Conservation (phyloP, 192 early-diverging fungal species). For the Thoreauomyces humboldtii region DNA sequence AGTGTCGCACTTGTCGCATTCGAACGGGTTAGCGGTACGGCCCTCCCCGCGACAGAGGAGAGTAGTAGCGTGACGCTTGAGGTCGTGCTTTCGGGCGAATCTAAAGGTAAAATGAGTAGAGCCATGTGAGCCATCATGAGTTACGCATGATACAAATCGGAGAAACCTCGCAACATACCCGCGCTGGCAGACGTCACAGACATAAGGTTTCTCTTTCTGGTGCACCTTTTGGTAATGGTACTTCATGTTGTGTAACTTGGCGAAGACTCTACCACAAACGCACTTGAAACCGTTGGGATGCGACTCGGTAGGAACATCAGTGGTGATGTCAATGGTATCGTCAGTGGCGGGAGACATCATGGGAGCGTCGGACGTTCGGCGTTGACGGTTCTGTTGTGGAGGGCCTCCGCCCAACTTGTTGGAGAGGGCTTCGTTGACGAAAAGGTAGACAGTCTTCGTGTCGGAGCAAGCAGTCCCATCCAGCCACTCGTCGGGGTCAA, state of each 20-base stretch:
- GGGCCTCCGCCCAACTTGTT: background rate
- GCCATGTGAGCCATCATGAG: too few species aligned
- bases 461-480: constrained; percentile 13
- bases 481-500: background rate
- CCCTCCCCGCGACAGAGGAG: too few species aligned
- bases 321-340: background rate
- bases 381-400: too few species aligned
- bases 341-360: too few species aligned
- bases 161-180: too few species aligned
- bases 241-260: constrained; percentile 28
- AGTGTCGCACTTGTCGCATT: constrained; percentile 24
- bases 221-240: constrained; percentile 29
- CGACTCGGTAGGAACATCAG: background rate
- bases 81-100: constrained; percentile 45
- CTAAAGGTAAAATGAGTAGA: too few species aligned
- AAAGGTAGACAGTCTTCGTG: constrained; percentile 26
- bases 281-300: constrained; percentile 21
- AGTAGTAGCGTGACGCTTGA: constrained; percentile 41
- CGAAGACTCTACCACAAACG: constrained; percentile 31
- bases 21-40: constrained; percentile 17
- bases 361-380: background rate
- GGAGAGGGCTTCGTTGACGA: constrained; percentile 23
- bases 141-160: too few species aligned
- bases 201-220: constrained; percentile 13
- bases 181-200: constrained; percentile 29